Evolutionary conservation across 1,139 yeast species (phyloP), one percentile per base, ranked within the genome.

Genomic region (Suhomyces anneliseae): DNA sequence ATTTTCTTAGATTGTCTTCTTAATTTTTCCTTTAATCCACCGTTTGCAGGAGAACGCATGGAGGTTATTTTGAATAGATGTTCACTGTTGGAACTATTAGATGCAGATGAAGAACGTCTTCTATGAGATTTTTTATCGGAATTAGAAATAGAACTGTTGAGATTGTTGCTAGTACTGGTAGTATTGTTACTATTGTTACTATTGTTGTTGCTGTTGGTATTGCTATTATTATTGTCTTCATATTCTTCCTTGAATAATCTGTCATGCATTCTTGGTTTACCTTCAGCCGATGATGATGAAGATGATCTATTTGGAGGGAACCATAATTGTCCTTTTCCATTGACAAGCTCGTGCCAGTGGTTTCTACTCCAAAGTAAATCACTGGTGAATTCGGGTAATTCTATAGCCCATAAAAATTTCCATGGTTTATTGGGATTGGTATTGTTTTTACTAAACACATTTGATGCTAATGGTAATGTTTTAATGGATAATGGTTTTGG

Each of bases 321-420:
- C 87, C 92, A 82, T 7, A 75, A 60, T 31, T 76, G 72, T 0
- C 90, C 90, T 7, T 71, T 64, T 0, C 85, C 69, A 45, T 75
- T 74, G 36, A 67, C 66, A 43, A 88, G 65, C 54, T 84, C 85
- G 55, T 76, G 69, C 83, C 88, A 82, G 58, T 85, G 86, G n/a
- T 70, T 64, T 8, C 76, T 68, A 54, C 92, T 72, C 93, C 95
- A 88, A 0, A 78, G 68, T 26, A 75, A 53, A 60, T 89, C 96
- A 43, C 79, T 75, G 8, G 81, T 66, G 34, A 78, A 63, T 59
- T 89, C 96, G 45, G 80, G 72, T 40, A 85, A 64, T 46, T 83
- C 87, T 3, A 88, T 76, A 38, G 85, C 82, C 96, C 96, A 89
- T 6, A 73, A 43, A 65, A 69, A 65, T 51, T 62, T 63, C 76